Evolutionary conservation across 805 yeast genomes (phyloP), one percentile per base, ranked within the genome.

Genomic region (Yarrowia divulgata): DNA sequence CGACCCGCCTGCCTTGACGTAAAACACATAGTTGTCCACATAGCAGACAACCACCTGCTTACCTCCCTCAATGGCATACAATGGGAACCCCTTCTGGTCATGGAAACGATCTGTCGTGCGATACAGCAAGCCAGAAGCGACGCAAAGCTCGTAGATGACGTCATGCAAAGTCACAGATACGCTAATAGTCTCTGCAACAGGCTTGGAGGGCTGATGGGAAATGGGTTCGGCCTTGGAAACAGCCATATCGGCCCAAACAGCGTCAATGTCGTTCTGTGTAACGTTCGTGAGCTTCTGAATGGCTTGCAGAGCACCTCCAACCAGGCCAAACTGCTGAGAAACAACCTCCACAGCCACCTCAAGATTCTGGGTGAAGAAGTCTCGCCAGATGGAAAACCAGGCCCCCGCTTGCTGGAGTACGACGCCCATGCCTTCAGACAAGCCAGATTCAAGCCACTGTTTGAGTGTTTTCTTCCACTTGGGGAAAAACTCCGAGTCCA

Each of bases 21-120:
- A 91, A 32, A 92, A 73, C 1, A 90, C 88, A 72, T 91, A 93
- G 55, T 88, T 87, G 43, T 84, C 84, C 8, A 90, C 81, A 71
- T 85, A 90, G 16, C 85, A 81, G 46, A 72, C 14, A 48, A 82
- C 14, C 0, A 82, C 80, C 6, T 73, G 76, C 32, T 73, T 75
- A 9, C 83, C 83, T 7, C 57, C 68, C 12, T 49, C 57, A 48
- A 63, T 63, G 45, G 57, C 35, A 16, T 63, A 49, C 68, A 63
- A 40, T 16, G 46, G 57, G 29, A 46, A 23, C 10, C 68, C 68
- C 13, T 48, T 63, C 7, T 35, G 34, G 57, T 37, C 45, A 19
- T 63, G 45, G 68, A 43, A 60, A 8, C 42, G 34, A 34, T 60
- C 66, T 34, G 66, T 45, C 10, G 66, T 43, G 12, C 42, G 50